Base-by-base conservation (phyloP, 345 rosid genomes). In the Linum tenue region DNA sequence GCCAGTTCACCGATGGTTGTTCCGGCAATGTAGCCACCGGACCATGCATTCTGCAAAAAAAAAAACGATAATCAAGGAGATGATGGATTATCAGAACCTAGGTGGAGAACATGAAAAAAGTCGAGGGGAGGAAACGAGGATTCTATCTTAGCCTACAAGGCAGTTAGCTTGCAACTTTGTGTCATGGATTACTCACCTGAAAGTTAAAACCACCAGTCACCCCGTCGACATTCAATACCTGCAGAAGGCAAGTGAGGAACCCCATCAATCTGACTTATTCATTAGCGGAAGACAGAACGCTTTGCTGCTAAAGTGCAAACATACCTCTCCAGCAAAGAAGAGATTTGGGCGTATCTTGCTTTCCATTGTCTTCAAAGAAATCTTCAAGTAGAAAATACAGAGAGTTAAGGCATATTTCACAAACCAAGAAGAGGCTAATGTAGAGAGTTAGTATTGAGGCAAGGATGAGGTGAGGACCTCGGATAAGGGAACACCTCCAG, bases 171-270 rank as follows among this genome's bases (percentile, higher is more conserved):
- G 48, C 3, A 37, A 39, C 11, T 43, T 58, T 38, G 2, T 31
- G 48, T 9, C 62, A 5, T 8, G 39, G 53, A 58, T n/a, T 69
- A 16, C 61, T 66, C 60, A 83, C 97, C 91, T 89, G 98, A 70
- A 92, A 92, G 79, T 92, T 89, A 71, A 89, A 92, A 62, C 97
- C 98, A 48, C 97, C 97, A 1, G 96, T 89, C 66, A 89, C 83
- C 42, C 97, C 98, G 82, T 89, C 98, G 9, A 92, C 79, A 44
- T 92, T 81, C 62, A 89, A 81, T 63, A 89, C 97, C 97, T 92
- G 80, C 71, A 69, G 15, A 58, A 11, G 14, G 14, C 53, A 48
- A 48, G 53, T 48, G 9, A 3, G 14, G 7, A 15, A 9, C 11
- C 44, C 44, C 14, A 50, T 7, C 60, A 2, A 41, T 10, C 14